Conservation (phyloP, 2,329 filamentous ascomycete species). For the Diaporthe longicolla region DNA sequence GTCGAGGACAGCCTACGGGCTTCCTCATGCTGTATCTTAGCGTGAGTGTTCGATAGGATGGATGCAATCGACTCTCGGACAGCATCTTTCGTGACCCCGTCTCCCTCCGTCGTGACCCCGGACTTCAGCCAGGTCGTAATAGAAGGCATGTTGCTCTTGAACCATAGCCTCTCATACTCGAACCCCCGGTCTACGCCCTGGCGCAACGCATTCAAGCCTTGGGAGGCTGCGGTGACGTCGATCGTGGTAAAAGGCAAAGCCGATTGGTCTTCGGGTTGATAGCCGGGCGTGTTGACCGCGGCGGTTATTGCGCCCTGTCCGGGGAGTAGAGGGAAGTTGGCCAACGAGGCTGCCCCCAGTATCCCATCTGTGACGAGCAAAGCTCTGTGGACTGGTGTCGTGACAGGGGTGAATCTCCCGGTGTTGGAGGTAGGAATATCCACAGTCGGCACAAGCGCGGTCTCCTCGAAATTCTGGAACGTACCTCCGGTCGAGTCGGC, state of each 20-base stretch:
- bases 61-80: conserved; percentile 78
- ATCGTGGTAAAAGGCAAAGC: conserved; percentile 67
- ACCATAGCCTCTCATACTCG: conserved; percentile 82
- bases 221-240: conserved; percentile 73
- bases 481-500: conserved; percentile 58
- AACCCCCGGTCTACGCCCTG: conserved; percentile 78
- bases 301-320: conserved; percentile 61
- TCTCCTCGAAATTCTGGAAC: conserved; percentile 68
- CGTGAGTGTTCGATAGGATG: conserved; percentile 69
- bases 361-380: conserved; percentile 82
- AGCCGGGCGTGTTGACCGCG: conserved; percentile 70
- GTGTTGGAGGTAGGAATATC: conserved; percentile 76
- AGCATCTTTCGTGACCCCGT: conserved; percentile 72
- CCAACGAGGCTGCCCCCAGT: conserved; percentile 71
- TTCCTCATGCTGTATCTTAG: conserved; percentile 66
- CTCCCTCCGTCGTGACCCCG: conserved; percentile 56
- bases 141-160: conserved; percentile 75
- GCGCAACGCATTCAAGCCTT: conserved; percentile 77
- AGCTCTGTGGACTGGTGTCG: conserved; percentile 87
- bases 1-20: conserved; percentile 53
- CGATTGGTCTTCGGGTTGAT: conserved; percentile 54
- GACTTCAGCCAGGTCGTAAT: conserved; percentile 76
- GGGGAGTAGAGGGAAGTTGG: conserved; percentile 58
- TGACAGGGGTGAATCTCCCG: conserved; percentile 75
- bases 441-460: conserved; percentile 81